Evolutionary conservation across 106 monocot genomes (phyloP).

Genomic region (Phalaenopsis aphrodite): DNA sequence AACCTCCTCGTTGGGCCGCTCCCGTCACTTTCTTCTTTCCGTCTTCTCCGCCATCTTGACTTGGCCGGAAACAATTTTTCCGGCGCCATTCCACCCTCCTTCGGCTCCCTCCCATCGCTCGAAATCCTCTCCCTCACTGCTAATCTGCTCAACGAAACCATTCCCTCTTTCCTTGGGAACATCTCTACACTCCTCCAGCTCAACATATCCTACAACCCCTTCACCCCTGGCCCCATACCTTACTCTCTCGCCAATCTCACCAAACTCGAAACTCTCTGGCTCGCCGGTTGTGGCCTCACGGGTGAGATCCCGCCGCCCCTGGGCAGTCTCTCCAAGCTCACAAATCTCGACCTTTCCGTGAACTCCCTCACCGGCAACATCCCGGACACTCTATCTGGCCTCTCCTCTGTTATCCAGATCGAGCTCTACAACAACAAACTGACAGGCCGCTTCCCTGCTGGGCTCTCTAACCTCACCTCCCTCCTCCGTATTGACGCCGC

Average conservation of each 20-base stretch:
- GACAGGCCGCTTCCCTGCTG: constrained; percentile 44
- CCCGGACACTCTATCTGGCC: constrained; percentile 23
- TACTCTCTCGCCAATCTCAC: constrained; percentile 30
- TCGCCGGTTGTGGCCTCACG: constrained; percentile 48
- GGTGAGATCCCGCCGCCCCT: constrained; percentile 24
- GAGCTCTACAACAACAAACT: constrained; percentile 69
- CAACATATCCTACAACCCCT: constrained; percentile 70
- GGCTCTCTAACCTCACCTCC: constrained; percentile 33
- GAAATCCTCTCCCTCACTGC: constrained; percentile 38
- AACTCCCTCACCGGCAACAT: constrained; percentile 47
- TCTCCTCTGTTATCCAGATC: constrained; percentile 52
- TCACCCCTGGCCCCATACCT: constrained; percentile 41
- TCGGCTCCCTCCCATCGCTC: constrained; percentile 33
- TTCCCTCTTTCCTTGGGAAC: constrained; percentile 31
- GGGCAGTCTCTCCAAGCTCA: constrained; percentile 34
- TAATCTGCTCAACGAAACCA: constrained; percentile 36
- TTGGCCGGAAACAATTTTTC: constrained; percentile 57
- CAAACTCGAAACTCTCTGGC: constrained; percentile 38
- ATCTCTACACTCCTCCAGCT: constrained; percentile 43
- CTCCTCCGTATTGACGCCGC: constrained; percentile 47
- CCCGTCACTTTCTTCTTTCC: constrained; percentile 34
- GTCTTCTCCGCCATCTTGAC: constrained; percentile 36
- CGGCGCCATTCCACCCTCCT: constrained; percentile 47
- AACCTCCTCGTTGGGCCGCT: constrained; percentile 51
- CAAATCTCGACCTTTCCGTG: constrained; percentile 12